Conservation (phyloP, 371 early-diverging fungal species). For the Apophysomyces elegans region DNA sequence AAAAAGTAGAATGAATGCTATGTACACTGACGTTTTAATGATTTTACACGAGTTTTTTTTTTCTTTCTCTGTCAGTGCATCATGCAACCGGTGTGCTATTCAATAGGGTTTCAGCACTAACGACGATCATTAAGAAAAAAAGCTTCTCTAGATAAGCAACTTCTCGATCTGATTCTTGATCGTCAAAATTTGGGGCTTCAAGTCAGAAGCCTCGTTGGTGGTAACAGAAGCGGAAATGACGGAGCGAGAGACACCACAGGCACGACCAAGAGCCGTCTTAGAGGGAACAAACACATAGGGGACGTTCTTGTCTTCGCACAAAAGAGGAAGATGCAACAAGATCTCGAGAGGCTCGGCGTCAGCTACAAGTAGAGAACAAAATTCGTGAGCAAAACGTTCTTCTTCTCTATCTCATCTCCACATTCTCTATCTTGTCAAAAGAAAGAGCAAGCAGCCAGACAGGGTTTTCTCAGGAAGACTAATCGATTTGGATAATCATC, state of each 20-base stretch:
- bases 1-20: slow-evolving; percentile 4
- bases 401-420: not conserved
- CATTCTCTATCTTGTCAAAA: not conserved
- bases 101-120: slow-evolving; percentile 39
- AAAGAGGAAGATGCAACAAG: slow-evolving; percentile 94
- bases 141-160: slow-evolving; percentile 75
- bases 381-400: not conserved
- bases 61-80: slow-evolving; percentile 48
- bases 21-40: slow-evolving; percentile 18
- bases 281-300: slow-evolving; percentile 97
- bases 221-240: slow-evolving; percentile 95
- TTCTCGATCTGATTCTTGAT: slow-evolving; percentile 95
- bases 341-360: slow-evolving; percentile 99
- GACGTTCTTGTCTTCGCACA: slow-evolving; percentile 99
- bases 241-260: slow-evolving; percentile 96
- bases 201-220: slow-evolving; percentile 95
- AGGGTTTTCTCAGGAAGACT: slow-evolving; percentile 29
- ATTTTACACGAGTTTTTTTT: slow-evolving; percentile 32
- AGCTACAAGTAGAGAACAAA: slow-evolving; percentile 52
- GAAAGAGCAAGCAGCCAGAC: not conserved
- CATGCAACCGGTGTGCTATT: slow-evolving; percentile 25
- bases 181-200: slow-evolving; percentile 88
- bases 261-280: slow-evolving; percentile 97
- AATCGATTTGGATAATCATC: slow-evolving; percentile 26
- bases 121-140: slow-evolving; percentile 17